Base-by-base conservation (phyloP, 2,329 filamentous ascomycete genomes). In the Delphinella strobiligena region DNA sequence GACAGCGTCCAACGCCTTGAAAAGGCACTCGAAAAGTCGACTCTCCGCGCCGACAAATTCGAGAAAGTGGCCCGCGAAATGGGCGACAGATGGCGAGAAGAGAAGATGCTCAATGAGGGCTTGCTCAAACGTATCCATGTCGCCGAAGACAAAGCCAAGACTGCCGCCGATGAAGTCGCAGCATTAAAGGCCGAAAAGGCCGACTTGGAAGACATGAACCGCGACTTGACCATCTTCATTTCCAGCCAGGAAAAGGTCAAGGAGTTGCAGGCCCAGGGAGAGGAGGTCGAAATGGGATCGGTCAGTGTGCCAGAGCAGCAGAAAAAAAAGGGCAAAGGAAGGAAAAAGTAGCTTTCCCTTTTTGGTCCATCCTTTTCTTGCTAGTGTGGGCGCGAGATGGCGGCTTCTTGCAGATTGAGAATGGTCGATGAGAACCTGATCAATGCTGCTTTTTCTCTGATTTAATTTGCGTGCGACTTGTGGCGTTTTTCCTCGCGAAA, bases 181-280 rank as follows among this genome's bases (percentile, higher is more conserved):
- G 58, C 49, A 45, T 47, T 63, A 1, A 59, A 61, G 36, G 49
- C 46, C 3, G 61, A 86, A 58, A 81, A 83, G 48, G 70, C 66
- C 30, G 86, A 93, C 49, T 62, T 94, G 32, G 75, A 78, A 48
- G 87, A 93, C 58, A 82, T 87, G 69, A 93, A 94, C 55, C 74
- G 82, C 11, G 89, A 95, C 56, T 57, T 95, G 55, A 78, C 71
- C 37, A 88, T 93, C 71, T 93, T 89, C 54, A 89, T 95, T 44
- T 83, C 78, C 15, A 82, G 84, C 0, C 77, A 82, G 59, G 78
- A 91, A 61, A 89, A 86, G 61, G 61, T 95, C 50, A 80, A 74
- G 62, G 73, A 80, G 58, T 62, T 87, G 42, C 49, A 58, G 43
- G 55, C 49, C 17, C 47, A 74, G 42, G 73, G 76, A 22, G 82